Percentiles rank a stretch among this genome's conserved stretches.
These are phyloP conservation scores for Bipolaris victoriae DNA, from an alignment of 2,329 filamentous ascomycete genomes.

Conservation along the genomic window DNA sequence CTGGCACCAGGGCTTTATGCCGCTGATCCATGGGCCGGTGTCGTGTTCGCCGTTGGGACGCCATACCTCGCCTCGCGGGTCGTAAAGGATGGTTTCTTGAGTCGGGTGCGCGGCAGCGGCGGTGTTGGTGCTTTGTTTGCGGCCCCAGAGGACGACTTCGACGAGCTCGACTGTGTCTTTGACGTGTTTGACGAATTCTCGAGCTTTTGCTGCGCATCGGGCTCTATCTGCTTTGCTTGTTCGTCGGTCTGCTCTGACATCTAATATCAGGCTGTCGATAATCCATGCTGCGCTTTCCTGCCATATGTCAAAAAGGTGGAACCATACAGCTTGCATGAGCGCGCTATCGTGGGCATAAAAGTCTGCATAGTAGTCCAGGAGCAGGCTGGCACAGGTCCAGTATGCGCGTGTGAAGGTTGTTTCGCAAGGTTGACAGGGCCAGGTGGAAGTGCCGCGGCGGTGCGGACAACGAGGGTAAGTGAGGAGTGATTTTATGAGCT, in stretches of 20 bases:
- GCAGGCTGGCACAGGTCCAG: constrained; percentile 24
- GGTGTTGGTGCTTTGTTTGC: background rate
- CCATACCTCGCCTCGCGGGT: constrained; percentile 5
- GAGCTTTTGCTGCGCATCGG: background rate
- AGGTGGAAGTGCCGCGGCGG: background rate
- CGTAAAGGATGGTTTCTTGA: constrained; percentile 16
- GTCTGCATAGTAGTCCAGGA: constrained; percentile 43
- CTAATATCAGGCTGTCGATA: constrained; percentile 5
- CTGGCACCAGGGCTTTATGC: constrained; percentile 39
- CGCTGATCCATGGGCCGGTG: constrained; percentile 26
- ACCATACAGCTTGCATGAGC: constrained; percentile 37
- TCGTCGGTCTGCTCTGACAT: background rate
- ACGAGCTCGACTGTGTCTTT: constrained; percentile 3
- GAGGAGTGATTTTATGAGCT: constrained; percentile 19
- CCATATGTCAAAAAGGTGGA: constrained; percentile 34
- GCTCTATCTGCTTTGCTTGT: background rate
- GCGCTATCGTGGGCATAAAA: constrained; percentile 30
- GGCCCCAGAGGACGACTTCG: constrained; percentile 10
- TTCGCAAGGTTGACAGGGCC: constrained; percentile 18
- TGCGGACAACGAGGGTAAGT: constrained; percentile 5
- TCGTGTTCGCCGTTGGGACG: constrained; percentile 5
- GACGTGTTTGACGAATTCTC: constrained; percentile 7
- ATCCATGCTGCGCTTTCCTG: constrained; percentile 17
- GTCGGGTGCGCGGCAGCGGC: background rate
- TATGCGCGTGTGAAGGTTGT: constrained; percentile 13